Percentiles rank a stretch among this genome's conserved stretches.
phyloP scores from a whole-genome alignment of 2,329 filamentous ascomycete genomes.

The Alternaria solani region DNA sequence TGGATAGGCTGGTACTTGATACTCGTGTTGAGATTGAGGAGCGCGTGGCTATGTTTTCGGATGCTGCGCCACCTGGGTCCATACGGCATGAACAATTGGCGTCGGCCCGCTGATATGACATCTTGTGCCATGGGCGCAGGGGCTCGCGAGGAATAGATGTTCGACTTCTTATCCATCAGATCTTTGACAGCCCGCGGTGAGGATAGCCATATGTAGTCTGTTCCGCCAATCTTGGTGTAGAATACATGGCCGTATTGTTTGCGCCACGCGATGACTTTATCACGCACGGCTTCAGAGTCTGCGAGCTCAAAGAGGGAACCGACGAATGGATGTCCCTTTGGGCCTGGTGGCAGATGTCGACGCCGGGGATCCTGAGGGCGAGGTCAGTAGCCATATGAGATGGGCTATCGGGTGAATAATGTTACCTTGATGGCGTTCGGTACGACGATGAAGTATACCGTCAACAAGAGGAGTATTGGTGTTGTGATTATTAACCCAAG shows the following conservation, averaged over 20 bases:
- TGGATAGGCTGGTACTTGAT: slow-evolving; percentile 54
- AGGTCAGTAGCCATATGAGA: slow-evolving; percentile 7
- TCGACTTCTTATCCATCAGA: slow-evolving; percentile 63
- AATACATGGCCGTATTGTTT: slow-evolving; percentile 51
- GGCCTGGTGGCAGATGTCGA: slow-evolving; percentile 51
- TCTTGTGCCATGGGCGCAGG: slow-evolving; percentile 49
- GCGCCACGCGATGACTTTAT: slow-evolving; percentile 47
- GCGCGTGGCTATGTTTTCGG: slow-evolving; percentile 46
- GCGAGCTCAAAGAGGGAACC: slow-evolving; percentile 51
- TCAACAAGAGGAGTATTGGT: slow-evolving; percentile 31
- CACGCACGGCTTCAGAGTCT: slow-evolving; percentile 43
- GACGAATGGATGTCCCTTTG: slow-evolving; percentile 51
- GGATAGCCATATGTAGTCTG: slow-evolving; percentile 53
- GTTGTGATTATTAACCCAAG: slow-evolving; percentile 18
- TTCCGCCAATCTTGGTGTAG: slow-evolving; percentile 52
- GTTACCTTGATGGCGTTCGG: slow-evolving; percentile 42
- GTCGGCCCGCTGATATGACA: slow-evolving; percentile 57
- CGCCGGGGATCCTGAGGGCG: slow-evolving; percentile 37
- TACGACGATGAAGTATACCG: slow-evolving; percentile 39
- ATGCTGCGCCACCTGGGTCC: slow-evolving; percentile 48
- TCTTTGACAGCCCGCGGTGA: slow-evolving; percentile 62
- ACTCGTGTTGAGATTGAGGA: slow-evolving; percentile 42
- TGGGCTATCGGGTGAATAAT: neutral
- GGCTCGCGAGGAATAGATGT: slow-evolving; percentile 60
- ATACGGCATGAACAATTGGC: slow-evolving; percentile 57